A percentile compares a stretch with the other conserved stretches of the same genome.
Conservation (phyloP, 805 yeast genomes). For the Sungouiozyma ichnusensis region DNA sequence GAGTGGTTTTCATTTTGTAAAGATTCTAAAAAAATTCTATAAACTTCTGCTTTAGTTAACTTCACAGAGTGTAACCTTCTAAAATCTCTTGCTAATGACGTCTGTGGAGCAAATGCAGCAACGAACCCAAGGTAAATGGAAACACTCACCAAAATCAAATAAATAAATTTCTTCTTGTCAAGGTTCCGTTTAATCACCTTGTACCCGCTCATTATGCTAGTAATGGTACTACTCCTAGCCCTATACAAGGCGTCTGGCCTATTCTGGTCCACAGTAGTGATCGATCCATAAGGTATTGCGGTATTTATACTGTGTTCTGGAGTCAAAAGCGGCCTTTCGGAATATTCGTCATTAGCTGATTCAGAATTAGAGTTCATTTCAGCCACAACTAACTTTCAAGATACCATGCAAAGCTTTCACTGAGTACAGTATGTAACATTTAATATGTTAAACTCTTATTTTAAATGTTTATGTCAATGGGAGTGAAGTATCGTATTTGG, state of each 20-base stretch:
- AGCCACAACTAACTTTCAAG: no score
- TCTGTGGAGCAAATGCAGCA: constrained; percentile 69
- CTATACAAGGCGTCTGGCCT: constrained; percentile 4
- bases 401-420: no score
- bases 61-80: constrained; percentile 60
- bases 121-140: constrained; percentile 39
- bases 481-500: no score
- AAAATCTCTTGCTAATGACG: constrained; percentile 73
- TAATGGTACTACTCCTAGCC: constrained; percentile 22
- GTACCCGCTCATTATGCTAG: constrained; percentile 22
- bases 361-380: background rate
- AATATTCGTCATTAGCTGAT: background rate
- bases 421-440: no score
- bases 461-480: no score
- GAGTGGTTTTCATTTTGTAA: constrained; percentile 30
- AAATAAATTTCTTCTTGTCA: constrained; percentile 23
- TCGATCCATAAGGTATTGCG: background rate
- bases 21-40: constrained; percentile 44
- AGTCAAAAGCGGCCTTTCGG: background rate
- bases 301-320: background rate
- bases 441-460: no score
- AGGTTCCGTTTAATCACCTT: constrained; percentile 21
- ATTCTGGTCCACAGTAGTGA: background rate
- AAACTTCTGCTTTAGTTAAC: constrained; percentile 58
- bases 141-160: constrained; percentile 16